Evolutionary conservation across 768 basidiomycete species (phyloP), one percentile per base, ranked within the genome.

Genomic region (Termitomyces sp.): DNA sequence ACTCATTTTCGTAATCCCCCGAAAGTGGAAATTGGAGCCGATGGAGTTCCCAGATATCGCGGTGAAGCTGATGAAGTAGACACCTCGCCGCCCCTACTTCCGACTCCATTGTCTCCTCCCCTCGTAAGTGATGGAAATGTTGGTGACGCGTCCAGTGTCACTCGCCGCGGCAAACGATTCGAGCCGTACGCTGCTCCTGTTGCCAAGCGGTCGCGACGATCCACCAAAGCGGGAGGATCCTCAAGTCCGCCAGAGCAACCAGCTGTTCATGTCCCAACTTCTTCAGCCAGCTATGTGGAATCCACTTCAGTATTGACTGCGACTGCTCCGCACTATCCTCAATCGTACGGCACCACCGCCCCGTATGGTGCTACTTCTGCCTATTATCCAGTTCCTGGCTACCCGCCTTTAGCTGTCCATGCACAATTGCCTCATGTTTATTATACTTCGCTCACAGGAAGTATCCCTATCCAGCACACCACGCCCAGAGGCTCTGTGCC

Each of bases 1-100:
- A 89, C 89, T 0, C 90, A 94, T 66, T 98, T 98, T 62, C 84
- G 95, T 37, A 86, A 90, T 64, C 91, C 93, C 3, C 94, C 94
- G 33, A 84, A 91, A 70, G 87, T 94, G 48, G 92, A 95, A 64
- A 75, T 90, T 26, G 94, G 89, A 45, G 77, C 82, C 5, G 93
- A 96, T 68, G 94, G 94, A 50, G 65, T 88, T 15, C 85, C 85
- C 30, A 79, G 88, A 35, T 97, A 95, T 69, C 80, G 87, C 44
- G 90, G 90, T 45, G 90, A 91, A 65, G 87, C 89, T 26, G 89
- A 91, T 67, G 90, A 91, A 50, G 71, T 79, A 28, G 83, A 84
- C 43, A 62, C 70, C 0, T 73, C 79, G 6, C 73, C 77, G 0
- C 66, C 73, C 7, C 60, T 77, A 47, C 61, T 77, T 45, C 59